These are phyloP conservation scores for Gomphus bonarii DNA, from an alignment of 1,284 basidiomycete species.

Conservation along the genomic window DNA sequence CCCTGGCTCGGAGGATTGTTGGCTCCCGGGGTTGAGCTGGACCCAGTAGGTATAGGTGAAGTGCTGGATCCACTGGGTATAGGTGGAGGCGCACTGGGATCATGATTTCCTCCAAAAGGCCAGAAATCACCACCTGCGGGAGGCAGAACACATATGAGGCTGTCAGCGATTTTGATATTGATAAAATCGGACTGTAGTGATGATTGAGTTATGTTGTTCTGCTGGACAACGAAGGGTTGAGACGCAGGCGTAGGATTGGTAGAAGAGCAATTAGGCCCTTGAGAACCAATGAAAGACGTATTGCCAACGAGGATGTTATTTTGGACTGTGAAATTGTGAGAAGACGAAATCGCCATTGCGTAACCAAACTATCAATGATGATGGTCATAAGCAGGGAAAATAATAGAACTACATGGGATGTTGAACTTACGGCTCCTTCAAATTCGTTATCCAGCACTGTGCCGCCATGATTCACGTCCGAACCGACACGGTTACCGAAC, in stretches of 20 bases:
- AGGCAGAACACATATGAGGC: slow-evolving; percentile 55
- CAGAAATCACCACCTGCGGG: slow-evolving; percentile 60
- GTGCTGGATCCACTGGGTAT: slow-evolving; percentile 12
- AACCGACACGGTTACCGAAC: slow-evolving; percentile 56
- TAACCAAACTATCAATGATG: slow-evolving; percentile 39
- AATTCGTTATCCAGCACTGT: slow-evolving; percentile 56
- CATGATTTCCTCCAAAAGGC: slow-evolving; percentile 54
- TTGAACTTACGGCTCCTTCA: slow-evolving; percentile 40
- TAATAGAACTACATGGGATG: background rate
- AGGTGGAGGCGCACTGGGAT: slow-evolving; percentile 15
- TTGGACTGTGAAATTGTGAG: slow-evolving; percentile 55
- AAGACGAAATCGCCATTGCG: slow-evolving; percentile 55
- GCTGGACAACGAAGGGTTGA: slow-evolving; percentile 48
- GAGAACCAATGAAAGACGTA: slow-evolving; percentile 65
- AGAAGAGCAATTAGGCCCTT: slow-evolving; percentile 59
- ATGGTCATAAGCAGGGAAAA: background rate
- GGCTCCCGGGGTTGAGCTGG: slow-evolving; percentile 12
- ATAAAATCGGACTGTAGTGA: slow-evolving; percentile 44
- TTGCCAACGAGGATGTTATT: slow-evolving; percentile 60
- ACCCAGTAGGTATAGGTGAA: slow-evolving; percentile 13
- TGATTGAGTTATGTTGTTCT: slow-evolving; percentile 29
- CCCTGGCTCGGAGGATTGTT: slow-evolving; percentile 13
- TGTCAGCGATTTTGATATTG: slow-evolving; percentile 39
- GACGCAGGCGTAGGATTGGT: slow-evolving; percentile 40
- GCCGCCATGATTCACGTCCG: slow-evolving; percentile 51